phyloP scores from a whole-genome alignment of 805 yeast species.

The Kodamaea nitidulidarum region DNA sequence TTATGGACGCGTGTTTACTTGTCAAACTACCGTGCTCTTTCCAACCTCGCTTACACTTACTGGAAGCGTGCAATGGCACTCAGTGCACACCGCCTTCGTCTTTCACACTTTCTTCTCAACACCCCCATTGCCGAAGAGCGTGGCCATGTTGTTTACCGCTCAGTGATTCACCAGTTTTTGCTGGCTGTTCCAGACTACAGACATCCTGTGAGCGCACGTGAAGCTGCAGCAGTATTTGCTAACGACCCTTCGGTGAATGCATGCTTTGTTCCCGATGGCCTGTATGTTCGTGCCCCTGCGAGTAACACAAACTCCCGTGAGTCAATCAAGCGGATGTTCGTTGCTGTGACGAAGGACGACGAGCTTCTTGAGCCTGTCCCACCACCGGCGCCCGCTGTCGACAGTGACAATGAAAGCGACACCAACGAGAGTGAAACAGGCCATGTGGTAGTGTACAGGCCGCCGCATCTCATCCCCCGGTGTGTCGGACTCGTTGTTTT shows the following conservation, averaged over 20 bases:
- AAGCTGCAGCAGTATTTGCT: slow-evolving; percentile 43
- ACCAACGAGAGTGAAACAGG: slow-evolving; percentile 46
- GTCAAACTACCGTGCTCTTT: slow-evolving; percentile 3
- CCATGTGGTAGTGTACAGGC: slow-evolving; percentile 66
- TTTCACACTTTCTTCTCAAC: slow-evolving; percentile 78
- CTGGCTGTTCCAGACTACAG: slow-evolving; percentile 50
- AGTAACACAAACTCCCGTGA: slow-evolving; percentile 70
- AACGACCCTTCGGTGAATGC: slow-evolving; percentile 42
- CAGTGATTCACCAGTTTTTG: slow-evolving; percentile 40
- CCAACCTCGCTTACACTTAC: slow-evolving; percentile 41
- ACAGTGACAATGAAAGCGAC: slow-evolving; percentile 30
- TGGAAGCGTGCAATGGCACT: slow-evolving; percentile 62
- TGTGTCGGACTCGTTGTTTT: slow-evolving; percentile 44
- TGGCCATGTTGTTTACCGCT: slow-evolving; percentile 61
- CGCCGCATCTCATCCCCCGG: slow-evolving; percentile 68
- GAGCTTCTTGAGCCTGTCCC: slow-evolving; percentile 36
- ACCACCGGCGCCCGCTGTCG: slow-evolving; percentile 43
- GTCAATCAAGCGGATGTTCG: slow-evolving; percentile 63
- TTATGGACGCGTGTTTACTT: neutral
- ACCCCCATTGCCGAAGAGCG: slow-evolving; percentile 61
- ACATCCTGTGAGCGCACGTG: slow-evolving; percentile 48
- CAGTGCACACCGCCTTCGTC: slow-evolving; percentile 54
- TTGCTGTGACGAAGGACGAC: slow-evolving; percentile 79
- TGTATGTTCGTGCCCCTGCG: slow-evolving; percentile 80
- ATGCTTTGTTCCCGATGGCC: slow-evolving; percentile 77